Evolutionary conservation across 768 basidiomycete genomes (phyloP), one percentile per base, ranked within the genome.

Genomic region (Lepiota venenata): DNA sequence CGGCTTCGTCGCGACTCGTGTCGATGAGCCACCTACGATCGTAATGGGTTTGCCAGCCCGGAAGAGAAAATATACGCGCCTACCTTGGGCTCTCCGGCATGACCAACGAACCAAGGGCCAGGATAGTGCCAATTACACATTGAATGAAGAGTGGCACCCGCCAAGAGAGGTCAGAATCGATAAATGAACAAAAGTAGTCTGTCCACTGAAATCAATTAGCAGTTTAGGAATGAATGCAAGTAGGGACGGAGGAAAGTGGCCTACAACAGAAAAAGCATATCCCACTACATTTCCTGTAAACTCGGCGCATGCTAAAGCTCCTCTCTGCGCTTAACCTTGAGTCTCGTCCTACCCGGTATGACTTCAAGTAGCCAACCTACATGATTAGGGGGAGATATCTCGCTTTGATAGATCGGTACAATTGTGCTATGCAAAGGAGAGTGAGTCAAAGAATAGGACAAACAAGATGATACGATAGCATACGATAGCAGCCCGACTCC

Each of bases 251-350:
- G 56, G 25, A 41, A 32, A 50, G 25, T 47, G 47, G 20, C 22
- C 27, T 44, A 75, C 88, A 56, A 94, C 89, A 20, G 88, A 91
- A 40, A 81, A 78, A 1, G 91, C 84, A 63, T 95, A 95, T 55
- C 93, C 93, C 44, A 87, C 70, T 58, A 95, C 79, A 62, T 94
- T 93, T 56, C 87, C 87, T 0, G 93, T 93, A 64, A 94, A 95
- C 62, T 95, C 93, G 73, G 92, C 91, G 61, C 91, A 93, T 1
- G 91, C 93, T 38, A 95, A 75, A 22, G 87, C 84, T 38, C 93
- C 93, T 63, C 93, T 79, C 84, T 93, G 36, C 4, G 44, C 32
- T 32, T 11, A 20, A 40, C 42, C 4, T 14, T 18, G 9, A 56
- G 37, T 50, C 47, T 51, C 5, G 3, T 1, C 15, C 18, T 12